Conservation (phyloP, 192 early-diverging fungal species). For the Backusella luteola region DNA sequence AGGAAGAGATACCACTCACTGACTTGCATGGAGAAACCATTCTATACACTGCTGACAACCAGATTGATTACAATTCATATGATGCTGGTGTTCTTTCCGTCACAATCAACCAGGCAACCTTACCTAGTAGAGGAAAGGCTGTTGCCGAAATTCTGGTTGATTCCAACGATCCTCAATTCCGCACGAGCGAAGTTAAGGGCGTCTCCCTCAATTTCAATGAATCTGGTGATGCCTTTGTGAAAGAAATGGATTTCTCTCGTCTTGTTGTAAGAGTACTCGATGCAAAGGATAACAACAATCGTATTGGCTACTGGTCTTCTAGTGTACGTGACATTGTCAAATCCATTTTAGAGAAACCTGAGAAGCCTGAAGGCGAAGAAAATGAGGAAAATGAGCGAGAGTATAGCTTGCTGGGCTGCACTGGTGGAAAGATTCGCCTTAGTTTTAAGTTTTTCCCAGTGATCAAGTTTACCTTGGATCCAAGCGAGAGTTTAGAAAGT, state of each 20-base stretch:
- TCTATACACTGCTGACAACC: conserved; percentile 19
- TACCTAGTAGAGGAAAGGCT: neutral
- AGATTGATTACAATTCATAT: conserved; percentile 29
- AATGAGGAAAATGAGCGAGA: neutral
- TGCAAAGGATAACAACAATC: neutral
- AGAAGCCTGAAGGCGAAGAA: neutral
- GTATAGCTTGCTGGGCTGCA: conserved; percentile 16
- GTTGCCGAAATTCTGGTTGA: conserved; percentile 53
- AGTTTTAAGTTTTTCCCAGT: conserved; percentile 46
- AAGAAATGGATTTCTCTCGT: conserved; percentile 57
- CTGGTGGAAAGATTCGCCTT: conserved; percentile 34
- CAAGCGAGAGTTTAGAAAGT: conserved; percentile 53
- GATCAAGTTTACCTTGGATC: conserved; percentile 40
- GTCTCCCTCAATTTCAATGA: conserved; percentile 35
- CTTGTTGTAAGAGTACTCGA: conserved; percentile 39
- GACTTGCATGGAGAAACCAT: conserved; percentile 38
- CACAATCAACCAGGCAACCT: conserved; percentile 43
- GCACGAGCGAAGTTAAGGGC: conserved; percentile 37
- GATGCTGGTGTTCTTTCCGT: conserved; percentile 55
- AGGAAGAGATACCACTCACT: neutral
- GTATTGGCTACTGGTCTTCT: conserved; percentile 15
- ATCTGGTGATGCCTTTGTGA: conserved; percentile 52
- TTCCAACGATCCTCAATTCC: conserved; percentile 42
- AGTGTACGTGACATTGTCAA: conserved; percentile 2
- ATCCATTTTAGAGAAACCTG: neutral